Evolutionary conservation across 2,329 filamentous ascomycete genomes (phyloP).

Genomic region (Penicillium sp.): DNA sequence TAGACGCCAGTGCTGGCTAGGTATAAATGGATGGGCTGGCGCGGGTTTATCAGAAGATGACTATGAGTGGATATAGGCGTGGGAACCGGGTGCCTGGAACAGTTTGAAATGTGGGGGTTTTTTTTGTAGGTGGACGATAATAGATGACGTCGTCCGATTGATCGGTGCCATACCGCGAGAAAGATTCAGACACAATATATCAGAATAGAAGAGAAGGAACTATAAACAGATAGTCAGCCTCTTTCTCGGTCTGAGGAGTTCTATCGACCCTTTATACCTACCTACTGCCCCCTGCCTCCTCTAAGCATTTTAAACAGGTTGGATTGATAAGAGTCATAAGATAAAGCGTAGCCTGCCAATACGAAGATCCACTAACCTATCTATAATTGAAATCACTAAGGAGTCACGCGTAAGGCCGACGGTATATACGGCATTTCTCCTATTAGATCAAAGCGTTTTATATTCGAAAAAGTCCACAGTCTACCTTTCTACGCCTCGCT

Average conservation of each 20-base stretch:
- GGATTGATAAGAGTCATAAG: background rate
- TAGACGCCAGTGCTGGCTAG: background rate
- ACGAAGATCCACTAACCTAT: background rate
- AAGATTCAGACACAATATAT: background rate
- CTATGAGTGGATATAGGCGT: background rate
- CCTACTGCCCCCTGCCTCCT: background rate
- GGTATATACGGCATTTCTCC: background rate
- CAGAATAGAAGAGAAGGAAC: conserved; percentile 4
- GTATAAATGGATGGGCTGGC: conserved; percentile 1
- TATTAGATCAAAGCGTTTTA: conserved; percentile 3
- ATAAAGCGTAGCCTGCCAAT: conserved; percentile 2
- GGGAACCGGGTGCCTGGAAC: background rate
- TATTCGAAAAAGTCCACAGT: background rate
- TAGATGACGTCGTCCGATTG: conserved; percentile 7
- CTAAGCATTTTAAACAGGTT: background rate
- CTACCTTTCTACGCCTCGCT: background rate
- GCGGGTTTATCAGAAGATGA: background rate
- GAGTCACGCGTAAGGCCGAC: conserved; percentile 3
- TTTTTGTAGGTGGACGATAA: conserved; percentile 6
- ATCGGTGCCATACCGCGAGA: conserved; percentile 6
- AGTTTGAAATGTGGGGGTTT: conserved; percentile 1
- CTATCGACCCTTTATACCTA: conserved; percentile 4
- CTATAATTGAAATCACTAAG: background rate
- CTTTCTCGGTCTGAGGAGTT: conserved; percentile 1
- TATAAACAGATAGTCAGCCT: background rate